Evolutionary conservation across 345 rosid species (phyloP).

Genomic region (Capsella bursapastoris): DNA sequence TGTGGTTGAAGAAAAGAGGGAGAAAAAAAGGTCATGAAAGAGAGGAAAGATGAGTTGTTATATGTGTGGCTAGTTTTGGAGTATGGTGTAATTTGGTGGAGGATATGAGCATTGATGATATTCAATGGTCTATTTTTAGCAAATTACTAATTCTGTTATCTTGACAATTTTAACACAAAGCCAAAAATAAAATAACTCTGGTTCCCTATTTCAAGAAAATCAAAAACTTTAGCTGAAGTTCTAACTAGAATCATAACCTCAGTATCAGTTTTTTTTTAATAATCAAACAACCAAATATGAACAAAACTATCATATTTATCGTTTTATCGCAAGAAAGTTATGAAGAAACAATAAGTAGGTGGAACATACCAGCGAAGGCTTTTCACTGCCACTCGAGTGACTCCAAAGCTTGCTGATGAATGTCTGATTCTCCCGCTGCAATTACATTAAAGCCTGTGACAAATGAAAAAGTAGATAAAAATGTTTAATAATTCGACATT

Average conservation of each 20-base stretch:
- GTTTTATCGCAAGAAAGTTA: constrained; percentile 19
- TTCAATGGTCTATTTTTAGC: constrained; percentile 39
- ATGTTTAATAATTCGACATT: constrained; percentile 7
- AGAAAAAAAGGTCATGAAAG: constrained; percentile 46
- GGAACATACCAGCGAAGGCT: constrained; percentile 32
- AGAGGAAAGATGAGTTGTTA: constrained; percentile 42
- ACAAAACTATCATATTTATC: constrained; percentile 3
- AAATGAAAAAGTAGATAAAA: constrained; percentile 29
- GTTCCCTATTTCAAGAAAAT: constrained; percentile 39
- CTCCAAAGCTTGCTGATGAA: constrained; percentile 53
- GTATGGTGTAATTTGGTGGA: constrained; percentile 40
- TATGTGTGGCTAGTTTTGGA: constrained; percentile 41
- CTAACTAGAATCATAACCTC: constrained; percentile 31
- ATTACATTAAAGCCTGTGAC: constrained; percentile 74
- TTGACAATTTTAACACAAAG: constrained; percentile 31
- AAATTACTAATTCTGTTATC: constrained; percentile 37
- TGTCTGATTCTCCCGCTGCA: constrained; percentile 80
- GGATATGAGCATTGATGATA: constrained; percentile 34
- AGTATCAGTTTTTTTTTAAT: constrained; percentile 9
- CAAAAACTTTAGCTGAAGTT: constrained; percentile 8
- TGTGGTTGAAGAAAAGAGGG: constrained; percentile 47
- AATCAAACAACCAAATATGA: constrained; percentile 30
- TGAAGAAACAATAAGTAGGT: constrained; percentile 18
- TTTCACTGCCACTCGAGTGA: constrained; percentile 48
- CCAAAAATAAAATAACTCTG: constrained; percentile 39